Evolutionary conservation across 1,284 basidiomycete genomes (phyloP).

Genomic region (Malassezia restricta): DNA sequence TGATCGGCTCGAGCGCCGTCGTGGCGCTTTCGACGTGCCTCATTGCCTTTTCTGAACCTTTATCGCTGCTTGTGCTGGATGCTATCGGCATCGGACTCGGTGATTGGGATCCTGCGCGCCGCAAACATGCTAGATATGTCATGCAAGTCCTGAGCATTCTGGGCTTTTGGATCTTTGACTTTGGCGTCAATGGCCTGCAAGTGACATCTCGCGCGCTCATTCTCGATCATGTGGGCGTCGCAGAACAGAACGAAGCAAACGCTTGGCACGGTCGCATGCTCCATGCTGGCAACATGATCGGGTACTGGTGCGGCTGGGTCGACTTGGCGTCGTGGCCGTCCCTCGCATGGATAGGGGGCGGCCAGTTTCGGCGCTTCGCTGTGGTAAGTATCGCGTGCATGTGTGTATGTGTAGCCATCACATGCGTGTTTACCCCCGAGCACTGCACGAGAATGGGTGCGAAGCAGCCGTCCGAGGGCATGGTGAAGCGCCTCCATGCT

Average conservation of each 20-base stretch:
- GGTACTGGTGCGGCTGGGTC: slow-evolving; percentile 58
- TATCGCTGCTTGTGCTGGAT: slow-evolving; percentile 66
- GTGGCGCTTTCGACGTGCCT: slow-evolving; percentile 62
- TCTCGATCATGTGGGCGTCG: slow-evolving; percentile 71
- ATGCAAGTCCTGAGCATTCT: slow-evolving; percentile 59
- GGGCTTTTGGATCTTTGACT: slow-evolving; percentile 85
- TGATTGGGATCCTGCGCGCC: slow-evolving; percentile 73
- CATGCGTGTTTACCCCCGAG: slow-evolving; percentile 62
- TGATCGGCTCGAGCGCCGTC: slow-evolving; percentile 65
- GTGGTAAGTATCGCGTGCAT: slow-evolving; percentile 70
- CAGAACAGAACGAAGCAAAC: slow-evolving; percentile 79
- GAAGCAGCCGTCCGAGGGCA: background rate
- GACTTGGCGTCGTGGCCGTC: slow-evolving; percentile 65
- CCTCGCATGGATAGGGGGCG: slow-evolving; percentile 70
- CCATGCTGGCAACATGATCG: slow-evolving; percentile 34
- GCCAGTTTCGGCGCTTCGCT: slow-evolving; percentile 91
- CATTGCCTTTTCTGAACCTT: slow-evolving; percentile 70
- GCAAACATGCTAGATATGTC: slow-evolving; percentile 15
- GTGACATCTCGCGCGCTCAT: slow-evolving; percentile 81
- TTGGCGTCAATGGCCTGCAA: slow-evolving; percentile 79
- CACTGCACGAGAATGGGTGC: background rate
- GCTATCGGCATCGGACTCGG: slow-evolving; percentile 63
- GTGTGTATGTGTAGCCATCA: slow-evolving; percentile 68
- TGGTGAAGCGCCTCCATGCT: slow-evolving; percentile 6
- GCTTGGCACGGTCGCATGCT: slow-evolving; percentile 80